A percentile compares a stretch with the other conserved stretches of the same genome.
Conservation (phyloP, 495 filamentous ascomycete genomes). For the Xylaria palmicola region DNA sequence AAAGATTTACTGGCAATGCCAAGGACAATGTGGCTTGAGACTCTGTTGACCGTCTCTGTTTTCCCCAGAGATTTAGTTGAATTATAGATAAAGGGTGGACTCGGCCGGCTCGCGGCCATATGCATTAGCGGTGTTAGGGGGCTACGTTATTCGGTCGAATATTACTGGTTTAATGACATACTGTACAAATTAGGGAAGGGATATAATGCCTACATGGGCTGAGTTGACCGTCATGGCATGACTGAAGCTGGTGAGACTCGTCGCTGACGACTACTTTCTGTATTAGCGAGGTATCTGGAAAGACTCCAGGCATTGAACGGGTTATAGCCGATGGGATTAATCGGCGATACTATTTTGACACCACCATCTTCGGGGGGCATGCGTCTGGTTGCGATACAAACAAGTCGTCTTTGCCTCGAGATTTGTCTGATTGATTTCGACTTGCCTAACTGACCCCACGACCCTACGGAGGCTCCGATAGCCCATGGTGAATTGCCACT, state of each 20-base stretch:
- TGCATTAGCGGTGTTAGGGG: conserved; percentile 20
- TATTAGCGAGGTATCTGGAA: too few species aligned
- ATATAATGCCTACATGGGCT: too few species aligned
- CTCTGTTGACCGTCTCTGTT: neutral
- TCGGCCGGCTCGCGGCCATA: neutral
- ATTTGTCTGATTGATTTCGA: neutral
- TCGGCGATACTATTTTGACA: neutral
- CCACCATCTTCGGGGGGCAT: neutral
- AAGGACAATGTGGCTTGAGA: conserved; percentile 20
- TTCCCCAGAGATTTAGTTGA: neutral
- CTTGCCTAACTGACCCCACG: neutral
- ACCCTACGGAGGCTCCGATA: too few species aligned
- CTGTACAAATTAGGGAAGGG: neutral
- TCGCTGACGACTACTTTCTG: too few species aligned
- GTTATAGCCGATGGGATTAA: too few species aligned
- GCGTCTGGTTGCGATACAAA: too few species aligned
- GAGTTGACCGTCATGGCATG: too few species aligned
- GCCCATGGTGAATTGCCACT: neutral
- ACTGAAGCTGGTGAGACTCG: too few species aligned
- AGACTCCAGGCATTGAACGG: too few species aligned
- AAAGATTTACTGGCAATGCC: conserved; percentile 33
- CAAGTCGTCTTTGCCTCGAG: neutral
- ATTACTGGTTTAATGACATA: neutral
- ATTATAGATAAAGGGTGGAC: conserved; percentile 6
- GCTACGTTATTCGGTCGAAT: neutral